Evolutionary conservation across 805 yeast genomes (phyloP), one percentile per base, ranked within the genome.

Genomic region (Pichia nanzhaoensis): DNA sequence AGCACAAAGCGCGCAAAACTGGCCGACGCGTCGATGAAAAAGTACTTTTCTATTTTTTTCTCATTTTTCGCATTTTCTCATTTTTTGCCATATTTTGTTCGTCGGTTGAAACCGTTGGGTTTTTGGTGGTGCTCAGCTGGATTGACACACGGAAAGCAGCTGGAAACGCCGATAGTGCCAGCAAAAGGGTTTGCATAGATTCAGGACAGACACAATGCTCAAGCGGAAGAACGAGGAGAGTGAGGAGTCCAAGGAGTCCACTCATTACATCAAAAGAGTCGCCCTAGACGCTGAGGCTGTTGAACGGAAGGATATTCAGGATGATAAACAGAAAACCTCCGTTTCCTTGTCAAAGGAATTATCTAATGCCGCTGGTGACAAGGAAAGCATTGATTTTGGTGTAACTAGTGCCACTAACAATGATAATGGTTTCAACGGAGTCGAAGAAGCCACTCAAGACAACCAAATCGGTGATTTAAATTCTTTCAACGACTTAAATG

Each of bases 171-270:
- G 19, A 27, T 14, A 35, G 16, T 14, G 16, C 2, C 2, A 21
- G 20, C n/a, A 35, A 22, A 17, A 3, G 14, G 19, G 7, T n/a
- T n/a, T n/a, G 19, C 16, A 18, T 12, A 34, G 6, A 14, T n/a
- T 17, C 21, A 17, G 20, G 12, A 21, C 16, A 21, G n/a, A n/a
- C 24, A 22, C 20, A 9, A 67, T 74, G 59, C 66, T 78, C 58
- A 83, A 83, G 60, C 70, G 90, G 45, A 83, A 82, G 66, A 82
- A 78, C 65, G 89, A 82, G 51, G 87, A 81, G 47, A 66, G 67
- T 12, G 71, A 74, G 37, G 47, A 48, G n/a, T 39, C 49, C 5
- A 42, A 46, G 22, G 46, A 42, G 17, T 37, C 45, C 16, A 78
- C 71, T 48, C 77, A 75, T 44, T 68, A 74, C 27, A 78, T 69